Evolutionary conservation across 129 eudicot species (phyloP), one percentile per base, ranked within the genome.

Genomic region (Helichrysum umbraculigerum): DNA sequence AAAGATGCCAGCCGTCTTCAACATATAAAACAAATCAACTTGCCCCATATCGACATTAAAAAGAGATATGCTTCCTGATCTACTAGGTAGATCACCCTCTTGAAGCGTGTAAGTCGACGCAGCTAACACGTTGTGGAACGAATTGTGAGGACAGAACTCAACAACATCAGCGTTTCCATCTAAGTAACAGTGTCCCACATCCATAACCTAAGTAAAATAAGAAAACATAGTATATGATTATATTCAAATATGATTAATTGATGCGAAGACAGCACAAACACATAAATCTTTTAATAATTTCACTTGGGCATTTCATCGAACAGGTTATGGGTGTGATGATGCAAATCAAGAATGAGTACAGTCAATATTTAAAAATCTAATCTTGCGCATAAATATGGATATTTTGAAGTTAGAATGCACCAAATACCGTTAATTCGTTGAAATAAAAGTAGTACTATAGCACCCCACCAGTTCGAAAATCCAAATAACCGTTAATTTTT

Each of bases 111-210:
- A 94, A 2, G 98, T 94, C 3, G 91, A 86, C 64, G 96, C 98
- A 22, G 98, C 97, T 25, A 94, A 84, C 12, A 91, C 86, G 57
- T 84, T 77, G 72, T 84, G 82, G 76, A 83, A 93, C 6, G 90
- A 73, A 19, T 84, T 71, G 15, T 85, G 88, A 5, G 91, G 97
- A 74, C 98, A 90, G 83, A 88, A 93, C 86, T 90, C 97, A 32
- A 88, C 98, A 2, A 88, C 98, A 32, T 91, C 97, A 5, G 96
- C 92, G 52, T 90, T 93, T n/a, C 97, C 96, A 12, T 88, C 96
- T 28, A 90, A 79, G 74, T 75, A 65, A 79, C 82, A 76, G 77
- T 88, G 79, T 4, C 88, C 93, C 42, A 88, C 86, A 17, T 90
- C 98, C 98, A 91, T 94, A 32, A 61, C 83, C 82, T 30, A 66